These are phyloP conservation scores for Candida sanyaensis DNA, from an alignment of 1,139 yeast species.

Conservation along the genomic window DNA sequence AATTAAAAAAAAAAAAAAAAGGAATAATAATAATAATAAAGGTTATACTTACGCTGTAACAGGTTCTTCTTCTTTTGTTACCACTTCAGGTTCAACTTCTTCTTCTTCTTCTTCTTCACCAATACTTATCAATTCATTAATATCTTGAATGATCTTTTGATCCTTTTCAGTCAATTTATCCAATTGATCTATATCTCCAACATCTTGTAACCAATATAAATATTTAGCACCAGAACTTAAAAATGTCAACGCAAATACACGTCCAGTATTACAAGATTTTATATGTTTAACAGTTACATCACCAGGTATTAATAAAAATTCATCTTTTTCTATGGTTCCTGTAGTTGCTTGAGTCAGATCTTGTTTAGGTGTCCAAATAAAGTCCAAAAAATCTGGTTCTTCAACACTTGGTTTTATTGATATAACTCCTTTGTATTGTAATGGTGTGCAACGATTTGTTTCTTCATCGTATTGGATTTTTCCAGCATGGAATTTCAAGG, in stretches of 20 bases:
- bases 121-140: conserved; percentile 53
- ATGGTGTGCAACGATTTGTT: conserved; percentile 71
- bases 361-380: conserved; percentile 44
- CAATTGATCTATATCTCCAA: conserved; percentile 63
- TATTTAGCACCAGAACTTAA: conserved; percentile 81
- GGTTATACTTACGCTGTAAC: conserved; percentile 19
- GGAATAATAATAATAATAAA: conserved; percentile 1
- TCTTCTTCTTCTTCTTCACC: conserved; percentile 49
- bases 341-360: conserved; percentile 27
- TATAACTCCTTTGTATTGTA: conserved; percentile 74
- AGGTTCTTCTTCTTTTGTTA: conserved; percentile 18
- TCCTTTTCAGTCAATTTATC: conserved; percentile 69
- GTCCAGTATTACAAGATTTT: conserved; percentile 73
- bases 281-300: conserved; percentile 85
- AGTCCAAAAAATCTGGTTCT: conserved; percentile 51
- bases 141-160: conserved; percentile 48
- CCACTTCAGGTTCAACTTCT: conserved; percentile 34
- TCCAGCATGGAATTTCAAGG: conserved; percentile 77
- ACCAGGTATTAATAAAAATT: conserved; percentile 85
- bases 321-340: conserved; percentile 55
- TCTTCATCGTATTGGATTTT: conserved; percentile 73
- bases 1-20: conserved; percentile 5
- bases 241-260: conserved; percentile 83
- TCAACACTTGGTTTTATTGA: conserved; percentile 60
- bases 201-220: conserved; percentile 90